Evolutionary conservation across 179 eudicot genomes (phyloP).

Genomic region (Beta corolliflora): DNA sequence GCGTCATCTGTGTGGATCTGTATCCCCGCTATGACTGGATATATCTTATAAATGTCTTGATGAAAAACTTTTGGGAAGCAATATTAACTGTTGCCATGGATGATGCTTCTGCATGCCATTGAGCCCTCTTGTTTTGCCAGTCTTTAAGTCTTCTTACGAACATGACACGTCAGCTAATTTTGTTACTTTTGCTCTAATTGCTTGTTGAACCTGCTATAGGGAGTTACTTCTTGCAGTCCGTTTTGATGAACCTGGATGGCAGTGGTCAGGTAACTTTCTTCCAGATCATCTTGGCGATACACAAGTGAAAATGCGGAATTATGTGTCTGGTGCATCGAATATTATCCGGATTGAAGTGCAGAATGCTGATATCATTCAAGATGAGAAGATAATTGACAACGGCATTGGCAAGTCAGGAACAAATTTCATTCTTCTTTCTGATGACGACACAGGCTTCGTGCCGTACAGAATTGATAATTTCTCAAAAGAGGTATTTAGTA

Average conservation of each 20-base stretch:
- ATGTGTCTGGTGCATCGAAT: constrained; percentile 60
- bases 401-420: constrained; percentile 79
- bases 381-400: constrained; percentile 68
- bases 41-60: background rate
- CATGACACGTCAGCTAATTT: background rate
- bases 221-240: constrained; percentile 76
- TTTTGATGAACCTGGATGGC: constrained; percentile 94
- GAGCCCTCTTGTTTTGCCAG: background rate
- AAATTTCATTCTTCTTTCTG: constrained; percentile 80
- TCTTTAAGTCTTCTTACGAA: background rate
- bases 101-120: background rate
- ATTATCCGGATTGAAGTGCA: constrained; percentile 93
- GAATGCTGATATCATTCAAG: constrained; percentile 78
- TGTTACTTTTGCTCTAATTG: background rate
- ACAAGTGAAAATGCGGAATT: constrained; percentile 86
- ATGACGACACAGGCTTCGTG: constrained; percentile 95
- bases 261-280: constrained; percentile 96
- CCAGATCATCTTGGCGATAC: constrained; percentile 94
- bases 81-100: background rate
- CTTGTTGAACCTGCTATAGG: constrained; percentile 45
- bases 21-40: background rate
- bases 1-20: background rate
- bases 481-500: constrained; percentile 72
- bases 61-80: background rate
- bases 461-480: constrained; percentile 96